Percentiles rank a stretch among this genome's conserved stretches.
phyloP scores from a whole-genome alignment of 1,139 yeast species.

The Kodamaea anthophila region DNA sequence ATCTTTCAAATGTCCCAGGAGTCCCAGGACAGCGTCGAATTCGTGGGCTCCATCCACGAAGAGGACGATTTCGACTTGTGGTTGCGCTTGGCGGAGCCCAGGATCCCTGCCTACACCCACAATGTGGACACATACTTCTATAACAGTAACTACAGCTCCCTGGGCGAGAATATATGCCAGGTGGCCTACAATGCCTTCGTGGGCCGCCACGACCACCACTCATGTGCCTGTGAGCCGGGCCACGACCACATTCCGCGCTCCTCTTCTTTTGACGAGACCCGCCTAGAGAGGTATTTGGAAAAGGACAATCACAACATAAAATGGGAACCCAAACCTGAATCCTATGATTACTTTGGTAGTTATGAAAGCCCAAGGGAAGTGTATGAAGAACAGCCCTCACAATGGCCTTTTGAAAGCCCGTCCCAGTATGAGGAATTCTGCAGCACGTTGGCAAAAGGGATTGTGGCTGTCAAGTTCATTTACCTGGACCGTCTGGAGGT shows the following conservation, averaged over 20 bases:
- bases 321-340: too few relatives aligned
- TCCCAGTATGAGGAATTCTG: slow-evolving; percentile 2
- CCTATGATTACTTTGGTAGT: too few relatives aligned
- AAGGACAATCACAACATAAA: too few relatives aligned
- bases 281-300: too few relatives aligned
- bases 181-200: too few relatives aligned
- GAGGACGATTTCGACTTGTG: slow-evolving; percentile 3
- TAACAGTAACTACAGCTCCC: neutral
- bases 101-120: neutral
- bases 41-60: slow-evolving; percentile 2
- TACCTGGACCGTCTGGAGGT: slow-evolving; percentile 1
- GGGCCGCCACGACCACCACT: too few relatives aligned
- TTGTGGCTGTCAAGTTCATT: slow-evolving; percentile 5
- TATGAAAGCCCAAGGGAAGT: too few relatives aligned
- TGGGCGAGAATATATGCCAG: too few relatives aligned
- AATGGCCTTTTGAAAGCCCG: slow-evolving; percentile 4
- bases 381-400: neutral
- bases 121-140: neutral
- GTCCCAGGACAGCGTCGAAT: slow-evolving; percentile 4
- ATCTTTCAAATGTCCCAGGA: slow-evolving; percentile 8
- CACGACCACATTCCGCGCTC: too few relatives aligned
- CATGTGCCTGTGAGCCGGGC: too few relatives aligned
- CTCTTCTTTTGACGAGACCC: too few relatives aligned
- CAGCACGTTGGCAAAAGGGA: slow-evolving; percentile 1
- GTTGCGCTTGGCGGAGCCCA: slow-evolving; percentile 1